Evolutionary conservation across 2,329 filamentous ascomycete genomes (phyloP).

Genomic region (Botryotinia convoluta): DNA sequence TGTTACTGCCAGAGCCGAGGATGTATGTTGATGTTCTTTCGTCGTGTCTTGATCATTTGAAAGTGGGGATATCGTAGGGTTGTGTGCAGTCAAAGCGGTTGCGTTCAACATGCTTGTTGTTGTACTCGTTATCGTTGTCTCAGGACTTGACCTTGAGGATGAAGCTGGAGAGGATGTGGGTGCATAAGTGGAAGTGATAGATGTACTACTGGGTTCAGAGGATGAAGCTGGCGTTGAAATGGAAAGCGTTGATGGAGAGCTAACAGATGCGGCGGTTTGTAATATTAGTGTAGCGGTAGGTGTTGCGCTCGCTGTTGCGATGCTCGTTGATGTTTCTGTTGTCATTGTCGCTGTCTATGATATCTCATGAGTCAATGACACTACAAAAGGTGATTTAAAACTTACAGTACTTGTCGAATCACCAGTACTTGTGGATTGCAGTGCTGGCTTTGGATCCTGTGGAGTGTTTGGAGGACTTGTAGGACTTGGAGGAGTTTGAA

Average conservation of each 20-base stretch:
- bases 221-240: background rate
- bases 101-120: background rate
- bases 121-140: background rate
- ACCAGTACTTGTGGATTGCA: background rate
- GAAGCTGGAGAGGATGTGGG: background rate
- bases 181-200: background rate
- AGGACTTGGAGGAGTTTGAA: background rate
- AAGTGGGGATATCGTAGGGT: background rate
- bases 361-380: background rate
- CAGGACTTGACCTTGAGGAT: background rate
- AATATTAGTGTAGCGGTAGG: background rate
- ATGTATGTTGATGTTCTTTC: background rate
- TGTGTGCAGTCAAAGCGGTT: background rate
- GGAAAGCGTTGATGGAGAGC: background rate
- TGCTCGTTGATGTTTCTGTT: background rate
- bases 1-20: background rate
- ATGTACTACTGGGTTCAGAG: background rate
- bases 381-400: background rate
- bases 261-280: background rate
- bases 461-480: background rate
- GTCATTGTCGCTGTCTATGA: background rate
- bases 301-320: background rate
- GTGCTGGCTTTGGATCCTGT: background rate
- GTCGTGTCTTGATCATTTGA: background rate
- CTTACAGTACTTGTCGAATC: slow-evolving; percentile 5